Evolutionary conservation across 352 stramenopile species (phyloP).

Genomic region (Albugo candida): DNA sequence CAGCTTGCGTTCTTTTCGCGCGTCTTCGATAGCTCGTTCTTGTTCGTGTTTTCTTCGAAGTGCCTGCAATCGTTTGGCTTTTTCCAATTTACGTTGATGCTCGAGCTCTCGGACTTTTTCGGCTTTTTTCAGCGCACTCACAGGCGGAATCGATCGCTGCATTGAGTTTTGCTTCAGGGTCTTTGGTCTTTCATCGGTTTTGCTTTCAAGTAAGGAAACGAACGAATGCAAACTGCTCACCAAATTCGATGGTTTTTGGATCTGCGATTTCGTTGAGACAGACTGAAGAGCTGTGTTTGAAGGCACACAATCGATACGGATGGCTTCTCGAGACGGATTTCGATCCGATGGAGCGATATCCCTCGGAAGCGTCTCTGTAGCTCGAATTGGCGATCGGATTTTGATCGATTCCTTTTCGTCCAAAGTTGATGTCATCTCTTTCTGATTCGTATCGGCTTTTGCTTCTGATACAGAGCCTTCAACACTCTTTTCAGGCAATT

Average conservation of each 20-base stretch:
- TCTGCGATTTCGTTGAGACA: neutral
- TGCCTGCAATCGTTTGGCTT: conserved; percentile 35
- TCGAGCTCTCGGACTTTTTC: conserved; percentile 41
- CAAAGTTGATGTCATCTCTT: neutral
- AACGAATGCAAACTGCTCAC: conserved; percentile 58
- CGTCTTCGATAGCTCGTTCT: conserved; percentile 34
- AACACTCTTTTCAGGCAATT: conserved; percentile 23
- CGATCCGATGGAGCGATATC: neutral
- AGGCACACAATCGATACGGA: neutral
- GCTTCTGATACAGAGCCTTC: neutral
- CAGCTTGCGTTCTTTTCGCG: conserved; percentile 7
- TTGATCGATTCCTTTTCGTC: neutral
- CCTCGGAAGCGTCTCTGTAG: neutral
- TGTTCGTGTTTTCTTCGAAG: conserved; percentile 54
- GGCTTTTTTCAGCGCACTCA: conserved; percentile 52
- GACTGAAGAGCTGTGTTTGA: neutral
- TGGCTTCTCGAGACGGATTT: neutral
- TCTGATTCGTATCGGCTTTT: neutral
- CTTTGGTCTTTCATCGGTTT: conserved; percentile 8
- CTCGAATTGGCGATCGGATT: neutral
- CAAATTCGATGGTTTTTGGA: conserved; percentile 33
- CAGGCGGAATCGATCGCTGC: conserved; percentile 21
- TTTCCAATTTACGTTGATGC: conserved; percentile 45
- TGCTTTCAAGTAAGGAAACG: conserved; percentile 29
- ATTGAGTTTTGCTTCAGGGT: conserved; percentile 10